phyloP scores from a whole-genome alignment of 805 yeast genomes.

The Candida koratica region DNA sequence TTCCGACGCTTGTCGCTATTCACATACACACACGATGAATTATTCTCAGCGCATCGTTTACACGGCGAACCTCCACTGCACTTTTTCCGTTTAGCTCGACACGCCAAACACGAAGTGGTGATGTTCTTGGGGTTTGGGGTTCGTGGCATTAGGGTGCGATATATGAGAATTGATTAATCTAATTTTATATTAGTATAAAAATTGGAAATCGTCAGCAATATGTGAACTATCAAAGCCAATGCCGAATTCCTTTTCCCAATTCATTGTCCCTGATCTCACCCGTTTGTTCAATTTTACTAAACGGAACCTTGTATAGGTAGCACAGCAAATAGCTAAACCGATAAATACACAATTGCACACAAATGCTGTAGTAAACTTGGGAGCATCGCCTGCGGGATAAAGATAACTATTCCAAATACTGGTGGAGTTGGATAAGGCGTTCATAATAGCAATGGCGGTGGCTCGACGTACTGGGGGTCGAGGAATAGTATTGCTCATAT shows the following conservation, averaged over 20 bases:
- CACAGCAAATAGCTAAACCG: slow-evolving; percentile 35
- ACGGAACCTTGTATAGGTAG: slow-evolving; percentile 37
- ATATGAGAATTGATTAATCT: no score
- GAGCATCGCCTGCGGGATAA: slow-evolving; percentile 43
- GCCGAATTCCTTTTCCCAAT: slow-evolving; percentile 49
- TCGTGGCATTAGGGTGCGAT: no score
- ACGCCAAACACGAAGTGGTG: no score
- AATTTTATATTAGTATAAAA: slow-evolving; percentile 21
- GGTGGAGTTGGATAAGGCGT: slow-evolving; percentile 52
- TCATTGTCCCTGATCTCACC: slow-evolving; percentile 44
- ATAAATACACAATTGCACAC: slow-evolving; percentile 47
- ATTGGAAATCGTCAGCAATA: slow-evolving; percentile 44
- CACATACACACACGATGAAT: no score
- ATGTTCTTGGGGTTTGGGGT: no score
- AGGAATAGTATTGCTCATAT: slow-evolving; percentile 55
- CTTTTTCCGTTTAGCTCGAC: no score
- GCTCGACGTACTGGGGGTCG: slow-evolving; percentile 60
- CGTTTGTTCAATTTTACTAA: slow-evolving; percentile 37
- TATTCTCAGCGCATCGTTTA: no score
- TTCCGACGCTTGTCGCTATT: no score
- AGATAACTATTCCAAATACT: slow-evolving; percentile 55
- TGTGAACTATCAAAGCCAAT: slow-evolving; percentile 41
- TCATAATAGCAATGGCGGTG: slow-evolving; percentile 53
- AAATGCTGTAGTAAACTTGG: slow-evolving; percentile 46
- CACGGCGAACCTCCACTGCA: no score